Conservation (phyloP, 345 rosid genomes). For the Syzygium grande region DNA sequence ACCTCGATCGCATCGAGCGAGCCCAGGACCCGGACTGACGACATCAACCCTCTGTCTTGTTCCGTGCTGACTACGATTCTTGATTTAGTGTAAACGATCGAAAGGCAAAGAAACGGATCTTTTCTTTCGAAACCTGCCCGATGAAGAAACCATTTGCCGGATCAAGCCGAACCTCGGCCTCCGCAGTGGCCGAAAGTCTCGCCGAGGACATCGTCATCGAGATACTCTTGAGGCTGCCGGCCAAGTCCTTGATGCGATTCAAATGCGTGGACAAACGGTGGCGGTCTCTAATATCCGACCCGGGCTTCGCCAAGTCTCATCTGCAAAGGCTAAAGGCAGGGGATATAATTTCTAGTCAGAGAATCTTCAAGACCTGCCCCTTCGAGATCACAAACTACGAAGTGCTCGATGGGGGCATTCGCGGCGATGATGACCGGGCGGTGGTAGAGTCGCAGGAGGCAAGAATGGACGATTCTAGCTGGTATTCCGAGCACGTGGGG, state of each 20-base stretch:
- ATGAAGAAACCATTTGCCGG: neutral
- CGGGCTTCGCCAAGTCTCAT: neutral
- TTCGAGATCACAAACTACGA: neutral
- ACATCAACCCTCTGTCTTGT: neutral
- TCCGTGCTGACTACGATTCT: neutral
- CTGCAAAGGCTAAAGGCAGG: neutral
- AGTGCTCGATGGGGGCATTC: neutral
- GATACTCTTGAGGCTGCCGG: slow-evolving; percentile 6
- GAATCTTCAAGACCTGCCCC: neutral
- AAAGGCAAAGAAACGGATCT: neutral
- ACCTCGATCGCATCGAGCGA: neutral
- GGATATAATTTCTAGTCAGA: neutral
- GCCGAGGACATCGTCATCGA: neutral
- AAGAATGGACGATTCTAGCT: neutral
- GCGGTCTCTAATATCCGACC: slow-evolving; percentile 4
- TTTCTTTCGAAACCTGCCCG: neutral
- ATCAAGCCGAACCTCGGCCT: neutral
- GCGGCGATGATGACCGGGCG: neutral
- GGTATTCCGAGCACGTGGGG: neutral
- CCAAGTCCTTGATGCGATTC: slow-evolving; percentile 1
- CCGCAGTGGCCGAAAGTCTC: neutral
- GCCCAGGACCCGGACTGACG: neutral
- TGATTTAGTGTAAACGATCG: neutral
- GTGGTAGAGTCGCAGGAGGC: neutral
- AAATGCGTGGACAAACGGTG: slow-evolving; percentile 5